Evolutionary conservation across 2,329 filamentous ascomycete species (phyloP).

Genomic region (Colletotrichum tanaceti): DNA sequence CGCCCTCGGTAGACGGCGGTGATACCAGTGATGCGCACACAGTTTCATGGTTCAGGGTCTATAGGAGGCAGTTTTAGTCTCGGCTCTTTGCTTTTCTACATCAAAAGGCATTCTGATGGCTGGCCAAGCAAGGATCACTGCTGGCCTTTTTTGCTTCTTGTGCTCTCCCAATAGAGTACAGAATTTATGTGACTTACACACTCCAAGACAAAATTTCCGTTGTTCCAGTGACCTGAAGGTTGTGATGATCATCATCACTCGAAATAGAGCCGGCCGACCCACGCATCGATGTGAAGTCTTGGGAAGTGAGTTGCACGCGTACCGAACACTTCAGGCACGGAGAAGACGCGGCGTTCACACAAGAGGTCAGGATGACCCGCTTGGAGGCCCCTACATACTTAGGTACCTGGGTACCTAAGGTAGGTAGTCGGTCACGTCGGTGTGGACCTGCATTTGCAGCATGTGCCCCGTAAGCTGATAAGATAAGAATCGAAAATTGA

Average conservation of each 20-base stretch:
- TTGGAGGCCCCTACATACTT: constrained; percentile 12
- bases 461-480: constrained; percentile 31
- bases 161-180: constrained; percentile 29
- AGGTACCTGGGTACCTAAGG: too few relatives aligned
- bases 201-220: constrained; percentile 11
- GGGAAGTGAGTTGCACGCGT: neutral
- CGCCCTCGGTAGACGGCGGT: constrained; percentile 15
- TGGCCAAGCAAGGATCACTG: constrained; percentile 27
- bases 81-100: constrained; percentile 12
- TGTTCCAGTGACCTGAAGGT: neutral
- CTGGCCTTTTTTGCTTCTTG: constrained; percentile 10
- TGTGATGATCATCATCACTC: neutral
- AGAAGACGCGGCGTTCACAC: constrained; percentile 8
- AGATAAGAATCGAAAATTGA: constrained; percentile 34
- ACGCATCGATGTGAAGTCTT: too few relatives aligned
- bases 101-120: constrained; percentile 29
- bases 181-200: constrained; percentile 28
- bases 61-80: constrained; percentile 20
- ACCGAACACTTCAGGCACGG: neutral
- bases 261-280: neutral
- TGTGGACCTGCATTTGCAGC: constrained; percentile 4
- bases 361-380: constrained; percentile 13
- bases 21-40: constrained; percentile 5
- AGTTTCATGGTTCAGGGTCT: constrained; percentile 10
- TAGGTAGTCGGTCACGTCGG: too few relatives aligned